Conservation (phyloP, 176 grass and related monocot species). For the Oryza brachyantha region DNA sequence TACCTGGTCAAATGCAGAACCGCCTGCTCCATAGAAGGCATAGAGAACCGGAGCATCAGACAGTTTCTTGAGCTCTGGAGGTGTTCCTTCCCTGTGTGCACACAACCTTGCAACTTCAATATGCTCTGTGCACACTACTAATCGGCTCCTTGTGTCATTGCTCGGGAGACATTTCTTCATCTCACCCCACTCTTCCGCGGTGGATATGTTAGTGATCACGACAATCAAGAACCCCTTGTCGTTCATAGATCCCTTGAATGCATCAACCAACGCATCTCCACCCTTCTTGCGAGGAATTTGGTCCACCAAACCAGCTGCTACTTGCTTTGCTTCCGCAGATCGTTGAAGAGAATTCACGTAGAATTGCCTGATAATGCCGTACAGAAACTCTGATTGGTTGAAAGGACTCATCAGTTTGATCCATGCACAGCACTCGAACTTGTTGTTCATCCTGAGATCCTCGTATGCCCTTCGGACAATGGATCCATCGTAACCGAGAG, state of each 20-base stretch:
- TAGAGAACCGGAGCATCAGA: not conserved
- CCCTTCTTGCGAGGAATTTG: not conserved
- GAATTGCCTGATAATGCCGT: not conserved
- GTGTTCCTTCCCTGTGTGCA: accelerated
- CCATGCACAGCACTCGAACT: constrained; percentile 23
- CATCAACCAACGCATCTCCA: not conserved
- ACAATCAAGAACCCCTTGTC: constrained; percentile 3
- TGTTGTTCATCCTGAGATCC: not conserved
- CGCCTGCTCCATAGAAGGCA: constrained; percentile 7
- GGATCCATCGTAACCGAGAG: no score
- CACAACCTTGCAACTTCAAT: constrained; percentile 10
- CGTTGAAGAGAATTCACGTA: not conserved
- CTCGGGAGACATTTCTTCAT: not conserved
- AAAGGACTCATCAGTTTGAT: not conserved
- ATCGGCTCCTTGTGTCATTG: constrained; percentile 15
- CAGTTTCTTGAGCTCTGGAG: not conserved
- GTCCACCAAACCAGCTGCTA: not conserved
- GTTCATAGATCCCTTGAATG: not conserved
- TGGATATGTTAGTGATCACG: not conserved
- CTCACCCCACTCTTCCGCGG: not conserved
- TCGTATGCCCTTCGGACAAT: not conserved
- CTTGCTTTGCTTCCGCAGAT: not conserved
- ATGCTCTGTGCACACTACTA: not conserved
- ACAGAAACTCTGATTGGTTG: not conserved
- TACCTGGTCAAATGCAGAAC: not conserved